Evolutionary conservation across 208 protist species (phyloP).

Genomic region (Angomonas desouzai): DNA sequence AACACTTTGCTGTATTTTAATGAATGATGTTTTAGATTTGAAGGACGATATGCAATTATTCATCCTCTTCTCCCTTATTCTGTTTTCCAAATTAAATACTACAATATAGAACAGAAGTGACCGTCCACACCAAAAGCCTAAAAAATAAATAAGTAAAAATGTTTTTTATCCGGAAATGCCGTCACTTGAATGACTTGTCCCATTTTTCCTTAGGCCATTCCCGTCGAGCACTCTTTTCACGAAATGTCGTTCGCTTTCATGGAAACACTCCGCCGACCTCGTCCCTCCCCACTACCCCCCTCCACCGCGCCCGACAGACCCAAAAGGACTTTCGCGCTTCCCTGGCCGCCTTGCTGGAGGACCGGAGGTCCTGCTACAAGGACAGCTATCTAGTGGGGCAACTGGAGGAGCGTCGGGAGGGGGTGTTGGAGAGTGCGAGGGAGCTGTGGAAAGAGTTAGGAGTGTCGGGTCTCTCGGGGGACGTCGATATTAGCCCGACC

Average conservation of each 20-base stretch:
- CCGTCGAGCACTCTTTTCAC: not conserved
- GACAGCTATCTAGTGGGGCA: conserved; percentile 20
- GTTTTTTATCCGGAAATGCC: not conserved
- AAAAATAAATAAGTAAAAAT: not conserved
- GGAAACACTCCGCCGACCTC: not conserved
- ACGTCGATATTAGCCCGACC: no score
- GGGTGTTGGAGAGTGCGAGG: not conserved
- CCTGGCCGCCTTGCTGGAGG: conserved; percentile 24
- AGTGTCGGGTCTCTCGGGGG: not conserved
- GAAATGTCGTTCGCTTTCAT: not conserved
- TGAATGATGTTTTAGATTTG: not conserved
- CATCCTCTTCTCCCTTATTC: not conserved
- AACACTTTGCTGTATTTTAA: no score
- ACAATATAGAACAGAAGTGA: no score
- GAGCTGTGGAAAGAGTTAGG: not conserved
- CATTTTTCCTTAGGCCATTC: no score
- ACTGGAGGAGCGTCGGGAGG: not conserved
- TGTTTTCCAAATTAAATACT: no score
- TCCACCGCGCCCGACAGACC: not conserved
- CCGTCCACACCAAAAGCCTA: not conserved
- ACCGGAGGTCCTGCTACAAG: conserved; percentile 42
- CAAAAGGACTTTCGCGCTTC: not conserved
- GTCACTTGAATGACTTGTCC: no score
- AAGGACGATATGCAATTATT: not conserved
- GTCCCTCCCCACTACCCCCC: not conserved